Evolutionary conservation across 2,329 filamentous ascomycete species (phyloP).

Genomic region (Aureobasidium pullulans): DNA sequence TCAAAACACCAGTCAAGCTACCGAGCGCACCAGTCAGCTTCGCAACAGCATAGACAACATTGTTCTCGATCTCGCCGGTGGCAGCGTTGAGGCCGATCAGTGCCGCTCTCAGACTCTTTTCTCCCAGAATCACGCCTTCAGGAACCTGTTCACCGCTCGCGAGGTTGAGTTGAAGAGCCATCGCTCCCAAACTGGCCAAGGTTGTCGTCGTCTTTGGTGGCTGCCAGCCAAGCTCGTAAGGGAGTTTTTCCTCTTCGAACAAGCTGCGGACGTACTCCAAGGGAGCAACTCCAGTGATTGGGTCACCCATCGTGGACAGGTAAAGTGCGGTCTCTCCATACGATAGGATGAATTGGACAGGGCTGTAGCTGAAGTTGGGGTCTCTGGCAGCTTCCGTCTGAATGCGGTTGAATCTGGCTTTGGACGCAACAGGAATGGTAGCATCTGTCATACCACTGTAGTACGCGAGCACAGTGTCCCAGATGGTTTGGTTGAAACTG

Average conservation of each 20-base stretch:
- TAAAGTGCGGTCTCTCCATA: conserved; percentile 34
- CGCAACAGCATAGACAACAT: neutral
- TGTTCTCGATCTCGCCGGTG: conserved; percentile 3
- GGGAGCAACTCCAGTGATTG: conserved; percentile 25
- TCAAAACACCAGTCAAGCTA: neutral
- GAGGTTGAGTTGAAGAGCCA: neutral
- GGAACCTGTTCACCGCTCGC: conserved; percentile 1
- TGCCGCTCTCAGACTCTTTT: neutral
- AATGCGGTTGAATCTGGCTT: conserved; percentile 27
- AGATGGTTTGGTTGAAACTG: conserved; percentile 29
- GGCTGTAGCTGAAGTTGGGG: conserved; percentile 28
- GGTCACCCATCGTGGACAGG: conserved; percentile 29
- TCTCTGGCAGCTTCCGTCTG: conserved; percentile 22
- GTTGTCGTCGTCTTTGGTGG: neutral
- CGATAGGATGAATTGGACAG: conserved; percentile 27
- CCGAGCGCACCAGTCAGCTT: conserved; percentile 5
- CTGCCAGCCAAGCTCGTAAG: conserved; percentile 30
- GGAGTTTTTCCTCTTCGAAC: conserved; percentile 32
- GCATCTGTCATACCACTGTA: conserved; percentile 23
- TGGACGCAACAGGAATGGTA: conserved; percentile 23
- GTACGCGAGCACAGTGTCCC: conserved; percentile 23
- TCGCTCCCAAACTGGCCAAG: neutral
- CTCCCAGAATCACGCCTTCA: neutral
- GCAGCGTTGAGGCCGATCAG: conserved; percentile 1
- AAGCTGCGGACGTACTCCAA: conserved; percentile 29